These are phyloP conservation scores for Coniochaeta sp. DNA, from an alignment of 2,329 filamentous ascomycete genomes.

Conservation along the genomic window DNA sequence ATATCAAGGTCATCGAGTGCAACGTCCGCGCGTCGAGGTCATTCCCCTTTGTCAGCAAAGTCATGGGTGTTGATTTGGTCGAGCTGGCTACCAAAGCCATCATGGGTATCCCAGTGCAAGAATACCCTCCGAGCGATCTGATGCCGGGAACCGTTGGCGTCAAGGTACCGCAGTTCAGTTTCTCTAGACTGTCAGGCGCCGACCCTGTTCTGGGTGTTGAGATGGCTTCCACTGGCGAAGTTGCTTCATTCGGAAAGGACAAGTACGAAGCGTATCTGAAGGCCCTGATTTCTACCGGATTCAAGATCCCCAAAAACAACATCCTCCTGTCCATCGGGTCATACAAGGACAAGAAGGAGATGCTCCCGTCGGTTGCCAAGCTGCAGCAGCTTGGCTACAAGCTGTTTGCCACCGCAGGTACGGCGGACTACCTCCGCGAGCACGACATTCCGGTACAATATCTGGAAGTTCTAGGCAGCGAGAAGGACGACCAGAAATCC, in stretches of 20 bases:
- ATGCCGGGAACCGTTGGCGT: constrained; percentile 82
- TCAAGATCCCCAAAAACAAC: constrained; percentile 93
- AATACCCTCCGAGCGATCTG: constrained; percentile 73
- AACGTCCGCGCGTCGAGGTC: constrained; percentile 94
- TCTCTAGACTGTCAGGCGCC: constrained; percentile 91
- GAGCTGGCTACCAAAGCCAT: constrained; percentile 99
- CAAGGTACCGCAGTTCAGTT: constrained; percentile 98
- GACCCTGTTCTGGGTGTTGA: constrained; percentile 96
- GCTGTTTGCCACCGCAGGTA: constrained; percentile 92
- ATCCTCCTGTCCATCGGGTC: constrained; percentile 92
- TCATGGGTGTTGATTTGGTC: constrained; percentile 95
- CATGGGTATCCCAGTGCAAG: constrained; percentile 72
- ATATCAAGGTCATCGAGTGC: constrained; percentile 99
- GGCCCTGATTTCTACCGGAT: constrained; percentile 89
- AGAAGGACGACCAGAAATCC: constrained; percentile 78
- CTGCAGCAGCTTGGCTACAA: constrained; percentile 90
- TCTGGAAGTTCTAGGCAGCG: constrained; percentile 74
- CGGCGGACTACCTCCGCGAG: constrained; percentile 91
- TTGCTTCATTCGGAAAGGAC: constrained; percentile 90
- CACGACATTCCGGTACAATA: constrained; percentile 90
- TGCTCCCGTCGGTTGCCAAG: constrained; percentile 87
- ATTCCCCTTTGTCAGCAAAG: constrained; percentile 97
- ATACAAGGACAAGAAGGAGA: constrained; percentile 96
- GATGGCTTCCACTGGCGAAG: constrained; percentile 98
- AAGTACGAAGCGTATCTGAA: constrained; percentile 99